Conservation (phyloP, 2,329 filamentous ascomycete species). For the Allantophomopsis cytisporea region DNA sequence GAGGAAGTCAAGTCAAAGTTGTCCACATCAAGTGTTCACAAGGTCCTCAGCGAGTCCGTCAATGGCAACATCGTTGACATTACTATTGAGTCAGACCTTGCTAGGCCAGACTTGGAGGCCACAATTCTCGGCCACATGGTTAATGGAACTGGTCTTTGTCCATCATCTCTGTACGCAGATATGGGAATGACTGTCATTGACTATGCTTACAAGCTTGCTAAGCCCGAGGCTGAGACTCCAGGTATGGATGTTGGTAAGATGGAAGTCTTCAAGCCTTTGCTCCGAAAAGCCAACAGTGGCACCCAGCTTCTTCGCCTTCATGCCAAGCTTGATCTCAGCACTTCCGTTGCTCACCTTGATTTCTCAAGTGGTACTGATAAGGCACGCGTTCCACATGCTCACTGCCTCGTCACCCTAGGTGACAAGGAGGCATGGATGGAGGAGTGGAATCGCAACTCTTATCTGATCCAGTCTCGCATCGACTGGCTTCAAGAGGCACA, state of each 20-base stretch:
- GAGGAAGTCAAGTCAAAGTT: conserved; percentile 27
- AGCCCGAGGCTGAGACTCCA: conserved; percentile 36
- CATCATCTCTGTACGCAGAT: conserved; percentile 42
- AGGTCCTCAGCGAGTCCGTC: conserved; percentile 36
- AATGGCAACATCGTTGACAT: conserved; percentile 35
- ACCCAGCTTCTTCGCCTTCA: conserved; percentile 23
- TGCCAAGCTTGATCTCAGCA: not conserved
- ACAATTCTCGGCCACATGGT: conserved; percentile 44
- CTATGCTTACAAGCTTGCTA: conserved; percentile 52
- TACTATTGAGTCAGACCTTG: conserved; percentile 38
- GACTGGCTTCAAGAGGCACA: conserved; percentile 45
- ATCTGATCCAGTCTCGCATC: conserved; percentile 53
- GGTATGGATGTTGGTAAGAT: conserved; percentile 53
- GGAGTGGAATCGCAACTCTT: conserved; percentile 54
- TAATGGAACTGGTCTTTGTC: conserved; percentile 43
- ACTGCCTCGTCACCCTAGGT: conserved; percentile 47
- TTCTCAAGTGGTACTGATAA: conserved; percentile 47
- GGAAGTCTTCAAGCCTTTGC: conserved; percentile 21
- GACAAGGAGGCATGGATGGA: conserved; percentile 44
- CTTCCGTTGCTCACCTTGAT: conserved; percentile 30
- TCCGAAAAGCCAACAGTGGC: conserved; percentile 3
- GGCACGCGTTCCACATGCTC: conserved; percentile 45
- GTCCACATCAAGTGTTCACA: conserved; percentile 41
- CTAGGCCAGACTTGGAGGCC: conserved; percentile 36
- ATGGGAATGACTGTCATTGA: conserved; percentile 45